Percentiles rank a stretch among this genome's conserved stretches.
phyloP scores from a whole-genome alignment of 257 asterid genomes.

The Jaltomata sinuosa region DNA sequence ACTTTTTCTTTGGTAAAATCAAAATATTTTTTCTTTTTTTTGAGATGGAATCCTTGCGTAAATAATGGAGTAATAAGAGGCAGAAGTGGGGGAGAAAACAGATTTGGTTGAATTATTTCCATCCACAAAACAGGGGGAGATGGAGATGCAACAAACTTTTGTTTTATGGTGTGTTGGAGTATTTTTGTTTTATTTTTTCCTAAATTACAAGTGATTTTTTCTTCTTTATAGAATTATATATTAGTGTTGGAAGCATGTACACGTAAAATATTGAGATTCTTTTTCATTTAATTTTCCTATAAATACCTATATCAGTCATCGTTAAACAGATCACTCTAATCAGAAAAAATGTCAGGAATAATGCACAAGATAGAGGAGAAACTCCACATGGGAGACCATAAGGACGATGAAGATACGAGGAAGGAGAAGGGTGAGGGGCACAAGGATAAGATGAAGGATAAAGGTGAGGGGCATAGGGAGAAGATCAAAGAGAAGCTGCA shows the following conservation, averaged over 20 bases:
- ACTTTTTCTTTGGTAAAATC: not conserved
- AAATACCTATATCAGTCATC: not conserved
- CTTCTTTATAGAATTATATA: not conserved
- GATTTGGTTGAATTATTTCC: not conserved
- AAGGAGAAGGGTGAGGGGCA: not conserved
- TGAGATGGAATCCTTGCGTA: not conserved
- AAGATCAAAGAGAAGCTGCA: not conserved
- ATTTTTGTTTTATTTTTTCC: not conserved
- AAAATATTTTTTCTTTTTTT: not conserved
- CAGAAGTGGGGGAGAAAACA: not conserved
- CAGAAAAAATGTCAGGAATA: not conserved
- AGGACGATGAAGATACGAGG: not conserved
- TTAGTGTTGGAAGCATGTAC: not conserved
- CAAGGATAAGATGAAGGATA: not conserved
- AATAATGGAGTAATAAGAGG: not conserved
- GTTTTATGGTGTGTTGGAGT: not conserved
- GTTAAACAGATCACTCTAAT: not conserved
- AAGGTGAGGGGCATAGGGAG: not conserved
- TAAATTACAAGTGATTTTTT: not conserved
- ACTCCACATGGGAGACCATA: constrained; percentile 1
- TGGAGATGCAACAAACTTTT: not conserved
- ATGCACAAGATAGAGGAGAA: not conserved
- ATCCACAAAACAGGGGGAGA: not conserved
- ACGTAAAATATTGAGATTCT: not conserved
- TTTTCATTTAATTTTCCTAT: not conserved